Percentiles rank a stretch among this genome's conserved stretches.
phyloP scores from a whole-genome alignment of 352 stramenopile species.

The Globisporangium paroecandrum region DNA sequence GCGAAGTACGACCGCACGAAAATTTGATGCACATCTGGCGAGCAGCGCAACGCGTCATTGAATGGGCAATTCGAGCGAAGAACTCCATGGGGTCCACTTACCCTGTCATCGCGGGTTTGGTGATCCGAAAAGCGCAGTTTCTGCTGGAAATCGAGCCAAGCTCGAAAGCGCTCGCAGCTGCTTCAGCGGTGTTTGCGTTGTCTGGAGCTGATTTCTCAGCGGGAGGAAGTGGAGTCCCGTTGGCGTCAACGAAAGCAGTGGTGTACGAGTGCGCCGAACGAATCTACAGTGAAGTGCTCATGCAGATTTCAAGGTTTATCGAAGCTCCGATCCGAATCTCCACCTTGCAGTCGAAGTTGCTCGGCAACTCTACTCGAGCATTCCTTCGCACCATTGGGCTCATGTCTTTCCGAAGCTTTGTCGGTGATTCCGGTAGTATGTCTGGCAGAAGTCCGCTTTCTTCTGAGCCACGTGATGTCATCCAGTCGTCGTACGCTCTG shows the following conservation, averaged over 20 bases:
- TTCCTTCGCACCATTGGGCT: slow-evolving; percentile 79
- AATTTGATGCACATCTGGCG: slow-evolving; percentile 91
- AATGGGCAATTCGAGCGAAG: slow-evolving; percentile 87
- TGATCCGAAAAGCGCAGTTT: slow-evolving; percentile 86
- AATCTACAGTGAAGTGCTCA: slow-evolving; percentile 82
- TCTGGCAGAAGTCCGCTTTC: slow-evolving; percentile 30
- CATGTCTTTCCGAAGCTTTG: slow-evolving; percentile 72
- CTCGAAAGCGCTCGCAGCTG: slow-evolving; percentile 59
- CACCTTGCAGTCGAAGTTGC: slow-evolving; percentile 64
- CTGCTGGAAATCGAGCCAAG: slow-evolving; percentile 80
- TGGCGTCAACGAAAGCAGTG: slow-evolving; percentile 40
- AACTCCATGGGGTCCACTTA: slow-evolving; percentile 88
- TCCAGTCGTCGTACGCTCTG: slow-evolving; percentile 73
- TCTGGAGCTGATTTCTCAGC: slow-evolving; percentile 30
- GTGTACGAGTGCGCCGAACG: slow-evolving; percentile 77
- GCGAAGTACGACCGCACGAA: slow-evolving; percentile 78
- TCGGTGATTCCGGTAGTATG: slow-evolving; percentile 47
- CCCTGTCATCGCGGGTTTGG: slow-evolving; percentile 63
- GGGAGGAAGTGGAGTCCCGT: slow-evolving; percentile 23
- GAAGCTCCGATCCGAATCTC: slow-evolving; percentile 75
- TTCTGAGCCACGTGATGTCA: slow-evolving; percentile 43
- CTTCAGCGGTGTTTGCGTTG: slow-evolving; percentile 58
- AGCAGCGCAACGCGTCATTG: slow-evolving; percentile 80
- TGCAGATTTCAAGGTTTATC: slow-evolving; percentile 80
- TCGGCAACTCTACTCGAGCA: slow-evolving; percentile 69